These are phyloP conservation scores for Sphenostylis stenocarpa DNA, from an alignment of 306 rosid genomes.

Conservation along the genomic window DNA sequence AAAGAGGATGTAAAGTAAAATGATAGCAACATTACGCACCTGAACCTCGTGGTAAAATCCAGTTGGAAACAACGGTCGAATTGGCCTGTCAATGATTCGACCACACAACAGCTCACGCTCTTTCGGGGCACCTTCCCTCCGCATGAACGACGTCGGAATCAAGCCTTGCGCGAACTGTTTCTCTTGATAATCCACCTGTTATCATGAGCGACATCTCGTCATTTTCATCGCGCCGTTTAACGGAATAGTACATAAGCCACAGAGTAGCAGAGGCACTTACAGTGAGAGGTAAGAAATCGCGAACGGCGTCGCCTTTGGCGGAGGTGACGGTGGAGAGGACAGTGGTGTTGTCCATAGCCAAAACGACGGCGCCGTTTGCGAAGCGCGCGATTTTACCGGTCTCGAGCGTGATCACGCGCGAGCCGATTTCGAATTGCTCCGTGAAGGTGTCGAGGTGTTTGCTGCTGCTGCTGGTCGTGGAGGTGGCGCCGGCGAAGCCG, in stretches of 20 bases:
- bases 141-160: constrained; percentile 76
- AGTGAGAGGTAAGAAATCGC: constrained; percentile 91
- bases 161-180: constrained; percentile 89
- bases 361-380: constrained; percentile 82
- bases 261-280: constrained; percentile 38
- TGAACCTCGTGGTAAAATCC: constrained; percentile 98
- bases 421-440: constrained; percentile 87
- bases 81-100: constrained; percentile 86
- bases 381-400: constrained; percentile 87
- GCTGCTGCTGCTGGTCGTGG: constrained; percentile 28
- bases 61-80: constrained; percentile 83
- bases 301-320: constrained; percentile 59
- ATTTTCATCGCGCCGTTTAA: background rate
- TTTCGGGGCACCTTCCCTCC: constrained; percentile 96
- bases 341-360: constrained; percentile 68
- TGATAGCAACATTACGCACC: constrained; percentile 45
- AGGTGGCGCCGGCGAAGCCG: constrained; percentile 28
- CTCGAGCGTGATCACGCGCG: constrained; percentile 61
- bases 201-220: background rate
- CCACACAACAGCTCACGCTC: constrained; percentile 94
- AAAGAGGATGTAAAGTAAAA: background rate
- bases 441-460: constrained; percentile 61
- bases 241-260: too few species aligned
- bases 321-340: constrained; percentile 76
- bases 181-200: constrained; percentile 90